Conservation (phyloP, 495 filamentous ascomycete species). For the Acidiella bohemica region DNA sequence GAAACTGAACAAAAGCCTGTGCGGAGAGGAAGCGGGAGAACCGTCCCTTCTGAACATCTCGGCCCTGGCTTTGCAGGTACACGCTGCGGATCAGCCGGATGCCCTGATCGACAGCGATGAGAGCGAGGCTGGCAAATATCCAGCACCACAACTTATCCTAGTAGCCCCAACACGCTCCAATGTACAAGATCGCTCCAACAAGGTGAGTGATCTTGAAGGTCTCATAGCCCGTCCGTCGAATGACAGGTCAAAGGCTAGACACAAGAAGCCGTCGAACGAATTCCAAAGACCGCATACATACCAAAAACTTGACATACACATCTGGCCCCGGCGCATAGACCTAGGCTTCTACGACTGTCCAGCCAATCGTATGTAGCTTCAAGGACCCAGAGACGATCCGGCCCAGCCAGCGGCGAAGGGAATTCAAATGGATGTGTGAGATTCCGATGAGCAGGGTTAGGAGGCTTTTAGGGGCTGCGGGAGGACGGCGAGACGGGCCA, state of each 20-base stretch:
- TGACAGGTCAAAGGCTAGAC: constrained; percentile 40
- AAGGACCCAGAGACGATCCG: constrained; percentile 49
- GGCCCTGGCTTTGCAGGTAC: constrained; percentile 36
- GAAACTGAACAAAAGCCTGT: constrained; percentile 35
- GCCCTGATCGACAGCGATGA: constrained; percentile 43
- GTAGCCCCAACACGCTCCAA: constrained; percentile 55
- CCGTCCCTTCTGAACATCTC: not conserved
- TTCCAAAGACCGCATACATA: constrained; percentile 49
- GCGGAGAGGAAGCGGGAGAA: constrained; percentile 35
- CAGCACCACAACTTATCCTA: constrained; percentile 50
- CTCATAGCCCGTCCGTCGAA: constrained; percentile 51
- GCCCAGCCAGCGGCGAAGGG: constrained; percentile 53
- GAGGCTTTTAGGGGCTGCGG: constrained; percentile 46
- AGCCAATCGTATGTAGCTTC: constrained; percentile 50
- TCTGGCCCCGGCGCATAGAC: constrained; percentile 53
- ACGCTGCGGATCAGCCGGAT: constrained; percentile 37
- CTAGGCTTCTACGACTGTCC: constrained; percentile 45
- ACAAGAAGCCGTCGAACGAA: too few species aligned
- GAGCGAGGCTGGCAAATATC: constrained; percentile 44
- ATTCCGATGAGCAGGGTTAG: constrained; percentile 49
- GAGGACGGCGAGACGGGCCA: constrained; percentile 48
- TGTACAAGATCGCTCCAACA: constrained; percentile 48
- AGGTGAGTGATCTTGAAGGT: constrained; percentile 53
- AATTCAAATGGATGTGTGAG: constrained; percentile 56
- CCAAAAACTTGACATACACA: constrained; percentile 38